Evolutionary conservation across 768 basidiomycete genomes (phyloP), one percentile per base, ranked within the genome.

Genomic region (Leucocoprinus sp.): DNA sequence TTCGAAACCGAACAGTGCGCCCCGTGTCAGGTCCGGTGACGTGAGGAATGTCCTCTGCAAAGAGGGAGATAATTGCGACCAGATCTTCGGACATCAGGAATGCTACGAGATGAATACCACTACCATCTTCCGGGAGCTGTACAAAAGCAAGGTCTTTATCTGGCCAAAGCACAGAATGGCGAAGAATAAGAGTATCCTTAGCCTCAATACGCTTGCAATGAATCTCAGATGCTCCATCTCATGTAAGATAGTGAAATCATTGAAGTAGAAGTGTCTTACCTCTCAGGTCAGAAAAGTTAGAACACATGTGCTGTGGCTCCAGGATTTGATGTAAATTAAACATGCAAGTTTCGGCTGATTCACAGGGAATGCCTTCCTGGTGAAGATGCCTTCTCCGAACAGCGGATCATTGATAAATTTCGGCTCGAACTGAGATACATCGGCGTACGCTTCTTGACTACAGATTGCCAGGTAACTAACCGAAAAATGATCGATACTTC

Each of bases 121-220:
- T 43, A 28, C 65, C 57, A 52, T 82, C 78, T 50, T 78, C 77
- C 9, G 75, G 69, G 2, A 80, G 65, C 45, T 55, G 63, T 37
- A 81, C 72, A 47, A 74, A 63, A 45, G 70, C 64, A 11, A 74
- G 55, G 6, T 71, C 67, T 52, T 66, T 66, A 50, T 70, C 56
- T 7, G 78, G 75, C 76, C 78, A 81, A 18, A 82, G 65, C 4
- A 82, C 75, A 19, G 66, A 64, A 57, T 78, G 78, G 31, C 78
- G 72, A 29, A 80, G 67, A 5, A 62, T 54, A 36, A 76, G 54
- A 0, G 79, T 80, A 37, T 71, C 57, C 29, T 67, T 60, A 12
- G 63, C 62, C 22, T 58, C 50, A 55, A 78, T 72, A 7, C 40
- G 46, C n/a, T n/a, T 41, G 28, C 39, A 42, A 15, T 42, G 9